phyloP scores from a whole-genome alignment of 306 rosid genomes.

The Macrotyloma uniflorum region DNA sequence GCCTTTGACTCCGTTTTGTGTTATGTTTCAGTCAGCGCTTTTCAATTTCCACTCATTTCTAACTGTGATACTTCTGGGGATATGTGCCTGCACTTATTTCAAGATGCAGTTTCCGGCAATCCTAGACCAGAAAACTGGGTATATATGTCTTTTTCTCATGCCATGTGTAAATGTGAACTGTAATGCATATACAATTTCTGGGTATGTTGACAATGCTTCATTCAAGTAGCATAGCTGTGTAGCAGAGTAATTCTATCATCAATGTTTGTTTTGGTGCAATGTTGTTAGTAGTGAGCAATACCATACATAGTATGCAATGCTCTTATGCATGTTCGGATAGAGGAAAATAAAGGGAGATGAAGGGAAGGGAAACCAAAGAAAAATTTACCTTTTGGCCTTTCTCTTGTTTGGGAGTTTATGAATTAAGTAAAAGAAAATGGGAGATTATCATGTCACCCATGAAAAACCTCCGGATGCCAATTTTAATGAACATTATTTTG shows the following conservation, averaged over 20 bases:
- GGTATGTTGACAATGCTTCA: background rate
- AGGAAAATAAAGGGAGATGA: background rate
- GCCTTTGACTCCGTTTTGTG: constrained; percentile 28
- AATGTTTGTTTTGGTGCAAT: constrained; percentile 17
- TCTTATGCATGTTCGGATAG: background rate
- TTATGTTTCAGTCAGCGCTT: constrained; percentile 54
- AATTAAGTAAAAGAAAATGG: background rate
- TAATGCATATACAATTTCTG: background rate
- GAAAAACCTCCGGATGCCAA: background rate
- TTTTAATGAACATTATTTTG: constrained; percentile 11
- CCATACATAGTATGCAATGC: background rate
- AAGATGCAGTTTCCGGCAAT: constrained; percentile 61
- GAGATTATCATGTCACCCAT: background rate
- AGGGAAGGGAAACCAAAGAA: constrained; percentile 9
- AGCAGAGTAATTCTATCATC: background rate
- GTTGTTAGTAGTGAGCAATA: background rate
- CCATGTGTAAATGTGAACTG: background rate
- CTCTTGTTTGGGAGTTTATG: background rate
- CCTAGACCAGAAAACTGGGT: constrained; percentile 60
- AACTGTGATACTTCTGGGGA: constrained; percentile 54
- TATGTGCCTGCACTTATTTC: constrained; percentile 56
- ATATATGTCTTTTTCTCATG: constrained; percentile 6
- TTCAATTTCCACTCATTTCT: constrained; percentile 61
- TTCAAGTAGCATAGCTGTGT: background rate
- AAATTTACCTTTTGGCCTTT: background rate